Conservation (phyloP, 192 early-diverging fungal species). For the Coemansia sp. region DNA sequence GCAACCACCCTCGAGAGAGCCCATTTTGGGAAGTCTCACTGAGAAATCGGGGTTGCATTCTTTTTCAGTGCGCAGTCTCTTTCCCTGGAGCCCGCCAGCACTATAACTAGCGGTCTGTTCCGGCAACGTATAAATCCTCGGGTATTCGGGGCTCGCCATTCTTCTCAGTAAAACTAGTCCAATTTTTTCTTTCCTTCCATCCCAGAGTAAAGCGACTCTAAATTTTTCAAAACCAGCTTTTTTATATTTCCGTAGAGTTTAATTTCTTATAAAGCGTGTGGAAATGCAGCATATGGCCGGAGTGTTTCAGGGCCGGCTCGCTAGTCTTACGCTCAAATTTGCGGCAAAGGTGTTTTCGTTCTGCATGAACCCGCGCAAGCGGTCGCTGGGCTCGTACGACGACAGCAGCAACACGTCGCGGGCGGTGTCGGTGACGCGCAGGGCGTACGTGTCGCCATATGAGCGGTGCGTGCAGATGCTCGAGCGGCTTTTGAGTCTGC, state of each 20-base stretch:
- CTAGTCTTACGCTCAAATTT: conserved; percentile 26
- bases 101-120: not conserved
- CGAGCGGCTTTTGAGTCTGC: conserved; percentile 38
- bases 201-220: too few species aligned
- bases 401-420: conserved; percentile 23
- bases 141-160: not conserved
- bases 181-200: not conserved
- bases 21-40: not conserved
- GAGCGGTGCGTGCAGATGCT: conserved; percentile 31
- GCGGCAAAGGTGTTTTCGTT: conserved; percentile 32
- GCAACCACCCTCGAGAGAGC: too few species aligned
- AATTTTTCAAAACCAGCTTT: not conserved
- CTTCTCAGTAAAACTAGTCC: not conserved
- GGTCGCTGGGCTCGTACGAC: conserved; percentile 8
- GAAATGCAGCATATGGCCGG: conserved; percentile 24
- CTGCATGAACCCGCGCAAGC: conserved; percentile 27
- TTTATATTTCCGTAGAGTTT: conserved; percentile 1
- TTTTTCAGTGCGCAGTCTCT: not conserved
- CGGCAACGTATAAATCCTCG: not conserved
- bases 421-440: conserved; percentile 38
- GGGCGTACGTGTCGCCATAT: conserved; percentile 45
- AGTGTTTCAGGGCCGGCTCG: conserved; percentile 41
- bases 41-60: not conserved
- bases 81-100: not conserved
- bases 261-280: not conserved